phyloP scores from a whole-genome alignment of 352 stramenopile species.

The Phytopythium ostracodes region DNA sequence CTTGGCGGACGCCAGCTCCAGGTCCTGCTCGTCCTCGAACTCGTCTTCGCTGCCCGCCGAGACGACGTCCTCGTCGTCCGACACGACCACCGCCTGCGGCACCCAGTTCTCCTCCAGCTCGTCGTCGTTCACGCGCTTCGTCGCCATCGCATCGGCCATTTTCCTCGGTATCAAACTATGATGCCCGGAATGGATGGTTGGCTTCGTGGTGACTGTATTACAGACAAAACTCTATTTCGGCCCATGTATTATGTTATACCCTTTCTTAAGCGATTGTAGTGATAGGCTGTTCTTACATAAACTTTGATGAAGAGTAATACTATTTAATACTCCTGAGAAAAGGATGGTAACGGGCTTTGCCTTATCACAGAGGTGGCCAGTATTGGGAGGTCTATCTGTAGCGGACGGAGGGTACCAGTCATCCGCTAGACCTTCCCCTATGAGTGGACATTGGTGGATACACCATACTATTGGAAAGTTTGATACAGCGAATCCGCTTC shows the following conservation, averaged over 20 bases:
- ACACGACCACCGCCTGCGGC: conserved; percentile 28
- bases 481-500: background rate
- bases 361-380: no score
- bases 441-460: background rate
- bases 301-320: no score
- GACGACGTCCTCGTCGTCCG: conserved; percentile 46
- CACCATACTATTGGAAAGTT: no score
- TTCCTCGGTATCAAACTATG: background rate
- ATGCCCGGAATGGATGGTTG: no score
- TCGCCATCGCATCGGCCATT: background rate
- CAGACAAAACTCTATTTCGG: no score
- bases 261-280: no score
- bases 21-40: conserved; percentile 67
- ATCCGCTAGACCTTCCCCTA: conserved; percentile 2
- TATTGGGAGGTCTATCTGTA: no score
- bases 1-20: conserved; percentile 47
- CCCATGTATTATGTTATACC: no score
- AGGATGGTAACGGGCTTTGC: no score
- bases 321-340: no score
- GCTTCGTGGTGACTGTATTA: no score
- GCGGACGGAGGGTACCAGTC: background rate
- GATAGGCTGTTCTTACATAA: no score
- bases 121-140: conserved; percentile 38
- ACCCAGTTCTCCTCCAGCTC: conserved; percentile 67
- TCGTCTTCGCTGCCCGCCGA: conserved; percentile 78